Evolutionary conservation across 2,329 filamentous ascomycete genomes (phyloP), one percentile per base, ranked within the genome.

Genomic region (Colletotrichum chlorophyti): DNA sequence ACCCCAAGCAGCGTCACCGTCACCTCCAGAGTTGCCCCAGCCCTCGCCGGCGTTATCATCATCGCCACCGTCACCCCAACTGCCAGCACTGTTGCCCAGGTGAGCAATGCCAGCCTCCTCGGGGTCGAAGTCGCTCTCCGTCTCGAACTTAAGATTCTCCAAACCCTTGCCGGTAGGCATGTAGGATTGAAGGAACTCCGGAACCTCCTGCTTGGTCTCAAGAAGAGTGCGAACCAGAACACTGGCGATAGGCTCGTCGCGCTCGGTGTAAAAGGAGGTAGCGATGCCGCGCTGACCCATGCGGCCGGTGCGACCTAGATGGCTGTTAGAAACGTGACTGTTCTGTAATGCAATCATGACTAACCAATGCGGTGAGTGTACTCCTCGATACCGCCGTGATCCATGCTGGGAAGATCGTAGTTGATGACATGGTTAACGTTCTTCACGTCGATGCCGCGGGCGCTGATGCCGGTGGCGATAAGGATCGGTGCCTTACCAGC

Each of bases 341-440:
- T n/a, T n/a, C n/a, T 38, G 14, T 26, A 24, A 24, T 32, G 38
- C 31, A 35, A 24, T 1, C 27, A 19, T 35, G 3, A 9, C 81
- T 75, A 85, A 91, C 90, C 95, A 70, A 98, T 98, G 11, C 95
- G 91, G 70, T 99, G 95, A 23, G 90, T 87, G 66, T 98, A 99
- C 71, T 98, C 95, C 45, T 91, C 87, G 53, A 97, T 96, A 2
- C 93, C 94, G n/a, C 92, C 93, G 65, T 94, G 83, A 1, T 86
- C 79, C 38, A 80, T 75, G 5, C 81, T 86, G 0, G 94, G 94
- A 2, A 98, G 79, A 61, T 98, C 93, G 66, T 88, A 98, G 76
- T 99, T 98, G 81, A 99, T 89, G 60, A 99, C 90, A 63, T 97
- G 92, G 78, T 88, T 86, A 6, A 98, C 89, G 64, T 95, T 92